Evolutionary conservation across 345 rosid genomes (phyloP).

Genomic region (Alliaria petiolata): DNA sequence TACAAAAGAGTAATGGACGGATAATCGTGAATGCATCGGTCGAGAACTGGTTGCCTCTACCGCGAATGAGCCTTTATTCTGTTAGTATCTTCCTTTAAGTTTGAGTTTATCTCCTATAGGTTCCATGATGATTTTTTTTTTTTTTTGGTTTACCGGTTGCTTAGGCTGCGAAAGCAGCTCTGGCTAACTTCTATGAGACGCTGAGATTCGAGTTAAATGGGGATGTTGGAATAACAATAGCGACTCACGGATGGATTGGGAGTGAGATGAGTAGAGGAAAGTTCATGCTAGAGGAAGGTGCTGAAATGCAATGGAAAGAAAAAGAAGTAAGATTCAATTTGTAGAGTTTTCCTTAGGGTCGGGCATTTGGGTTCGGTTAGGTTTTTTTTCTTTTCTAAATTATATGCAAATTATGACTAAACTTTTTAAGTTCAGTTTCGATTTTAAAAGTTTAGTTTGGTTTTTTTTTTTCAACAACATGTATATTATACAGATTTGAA

Average conservation of each 20-base stretch:
- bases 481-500: too few species aligned
- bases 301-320: slow-evolving; percentile 95
- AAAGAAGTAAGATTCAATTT: slow-evolving; percentile 45
- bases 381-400: too few species aligned
- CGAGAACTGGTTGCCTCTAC: slow-evolving; percentile 86
- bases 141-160: neutral
- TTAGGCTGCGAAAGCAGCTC: slow-evolving; percentile 89
- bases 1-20: slow-evolving; percentile 61
- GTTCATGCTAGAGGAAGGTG: slow-evolving; percentile 86
- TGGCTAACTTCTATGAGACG: slow-evolving; percentile 76
- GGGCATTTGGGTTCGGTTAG: too few species aligned
- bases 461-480: too few species aligned
- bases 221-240: slow-evolving; percentile 73
- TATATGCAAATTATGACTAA: too few species aligned
- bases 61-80: slow-evolving; percentile 84
- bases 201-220: slow-evolving; percentile 63
- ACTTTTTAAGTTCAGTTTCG: too few species aligned
- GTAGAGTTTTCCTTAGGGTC: too few species aligned
- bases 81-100: slow-evolving; percentile 38
- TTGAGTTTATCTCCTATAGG: neutral
- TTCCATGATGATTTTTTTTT: neutral
- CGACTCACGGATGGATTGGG: slow-evolving; percentile 91
- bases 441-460: too few species aligned
- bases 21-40: slow-evolving; percentile 78
- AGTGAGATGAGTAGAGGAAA: slow-evolving; percentile 75